Evolutionary conservation across 1,139 yeast species (phyloP), one percentile per base, ranked within the genome.

Genomic region (Candida sojae): DNA sequence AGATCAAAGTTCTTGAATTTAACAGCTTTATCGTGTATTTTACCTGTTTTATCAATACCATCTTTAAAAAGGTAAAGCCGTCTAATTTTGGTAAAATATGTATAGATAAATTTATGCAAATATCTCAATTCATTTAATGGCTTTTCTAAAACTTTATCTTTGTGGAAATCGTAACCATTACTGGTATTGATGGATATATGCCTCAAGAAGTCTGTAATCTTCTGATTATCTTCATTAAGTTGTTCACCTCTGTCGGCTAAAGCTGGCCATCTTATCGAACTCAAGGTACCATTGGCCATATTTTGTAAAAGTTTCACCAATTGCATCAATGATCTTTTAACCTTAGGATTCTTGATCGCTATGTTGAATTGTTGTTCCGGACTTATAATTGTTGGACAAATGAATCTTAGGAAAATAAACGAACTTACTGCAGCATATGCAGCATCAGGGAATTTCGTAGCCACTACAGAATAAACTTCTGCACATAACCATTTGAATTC

Each of bases 341-440:
- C 83, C 32, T 73, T 77, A 5, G 67, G 68, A 57, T 57, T 73
- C 5, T 73, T 66, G 32, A 81, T 72, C 25, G 73, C 73, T 47
- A 86, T 82, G 44, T 66, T 69, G 48, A 75, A 70, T 49, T 68
- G 73, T 4, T 90, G 78, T 54, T 89, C 96, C 0, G 98, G 97
- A 41, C 93, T 86, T 11, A 92, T 92, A 52, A 93, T 84, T 0
- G 96, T 96, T 7, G 99, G 98, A 61, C 96, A 91, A 53, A 90
- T 79, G 57, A 88, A 86, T 52, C 98, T 75, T 55, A 93, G 73
- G 61, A 93, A 92, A 46, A 92, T 73, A 61, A 89, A 92, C 0
- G 96, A 91, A 0, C 97, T 97, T 34, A 91, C 89, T 0, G 96
- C 95, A 35, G 84, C 76, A 44, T 77, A 66, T 39, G 83, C 83